Evolutionary conservation across 495 filamentous ascomycete species (phyloP), one percentile per base, ranked within the genome.

Genomic region (Hypoxylon fuscum): DNA sequence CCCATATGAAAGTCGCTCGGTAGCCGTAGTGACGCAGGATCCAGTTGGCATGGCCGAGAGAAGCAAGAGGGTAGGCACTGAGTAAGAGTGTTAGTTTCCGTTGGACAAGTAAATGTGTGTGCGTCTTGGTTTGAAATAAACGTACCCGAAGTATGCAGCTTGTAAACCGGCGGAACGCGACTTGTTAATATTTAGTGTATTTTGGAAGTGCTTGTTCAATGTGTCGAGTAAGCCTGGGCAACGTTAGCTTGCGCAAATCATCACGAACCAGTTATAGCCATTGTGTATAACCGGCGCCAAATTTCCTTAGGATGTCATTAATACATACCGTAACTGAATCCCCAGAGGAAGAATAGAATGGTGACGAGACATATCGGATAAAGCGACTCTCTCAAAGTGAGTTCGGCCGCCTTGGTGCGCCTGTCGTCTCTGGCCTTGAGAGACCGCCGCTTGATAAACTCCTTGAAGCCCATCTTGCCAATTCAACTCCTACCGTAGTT

Each of bases 341-440:
- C 90, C 90, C 89, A 93, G 5, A 95, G 79, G 73, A 96, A 93
- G 75, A 93, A 94, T 2, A 94, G 78, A 50, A 92, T 78, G 6
- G 88, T 92, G 43, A 90, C 87, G 32, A 90, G 76, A 47, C 47
- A 70, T 22, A 70, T 62, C 0, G 72, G 18, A 76, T 80, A 55
- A 75, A 87, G 63, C 54, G 83, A 86, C 67, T 86, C 80, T 17
- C 85, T 74, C 17, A 89, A 67, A 8, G 86, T 88, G 27, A 88
- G 72, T 32, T 83, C 81, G 12, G 81, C 82, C 0, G 85, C 84
- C 2, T 74, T 77, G 3, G 85, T 88, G 15, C 74, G 80, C 68
- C 76, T 73, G 48, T 79, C 72, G 62, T 87, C 75, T 6, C 51
- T 62, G 37, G 76, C 72, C 53, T 69, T 71, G 53, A 82, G 68